Conservation (phyloP, 2,329 filamentous ascomycete species). For the Trichoderma harzianum region DNA sequence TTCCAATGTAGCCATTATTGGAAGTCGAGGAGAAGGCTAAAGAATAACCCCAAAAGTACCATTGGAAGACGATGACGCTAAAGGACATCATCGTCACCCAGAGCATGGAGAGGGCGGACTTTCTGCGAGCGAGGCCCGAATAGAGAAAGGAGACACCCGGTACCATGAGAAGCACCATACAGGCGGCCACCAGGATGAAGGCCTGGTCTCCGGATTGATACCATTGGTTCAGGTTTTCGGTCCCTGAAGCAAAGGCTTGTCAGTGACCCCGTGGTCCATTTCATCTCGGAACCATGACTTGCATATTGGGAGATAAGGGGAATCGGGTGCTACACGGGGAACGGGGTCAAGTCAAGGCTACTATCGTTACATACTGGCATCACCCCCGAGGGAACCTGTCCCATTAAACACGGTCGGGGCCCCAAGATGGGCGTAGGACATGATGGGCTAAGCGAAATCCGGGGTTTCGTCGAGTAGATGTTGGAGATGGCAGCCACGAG, state of each 20-base stretch:
- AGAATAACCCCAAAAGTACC: constrained; percentile 99
- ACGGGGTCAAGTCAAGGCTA: not conserved
- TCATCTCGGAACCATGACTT: not conserved
- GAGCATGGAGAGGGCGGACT: constrained; percentile 94
- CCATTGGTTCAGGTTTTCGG: constrained; percentile 93
- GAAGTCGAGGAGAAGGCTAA: constrained; percentile 81
- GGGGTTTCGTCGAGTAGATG: constrained; percentile 4
- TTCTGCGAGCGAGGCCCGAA: constrained; percentile 93
- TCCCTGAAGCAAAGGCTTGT: constrained; percentile 47
- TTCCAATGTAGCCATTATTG: constrained; percentile 86
- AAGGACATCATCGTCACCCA: constrained; percentile 96
- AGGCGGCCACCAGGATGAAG: constrained; percentile 84
- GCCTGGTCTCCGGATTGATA: constrained; percentile 88
- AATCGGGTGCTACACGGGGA: constrained; percentile 4
- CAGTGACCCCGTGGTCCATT: not conserved
- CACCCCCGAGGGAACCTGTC: constrained; percentile 66
- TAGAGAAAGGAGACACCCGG: constrained; percentile 97
- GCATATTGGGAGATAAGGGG: not conserved
- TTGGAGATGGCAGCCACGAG: constrained; percentile 16
- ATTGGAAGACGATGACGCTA: constrained; percentile 91
- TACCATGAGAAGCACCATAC: constrained; percentile 95
- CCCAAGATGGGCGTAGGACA: constrained; percentile 60
- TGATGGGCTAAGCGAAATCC: constrained; percentile 30
- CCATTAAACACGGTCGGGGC: constrained; percentile 60
- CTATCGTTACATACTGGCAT: constrained; percentile 62